Conservation (phyloP, 2,329 filamentous ascomycete species). For the Paracoccidioides brasiliensis region DNA sequence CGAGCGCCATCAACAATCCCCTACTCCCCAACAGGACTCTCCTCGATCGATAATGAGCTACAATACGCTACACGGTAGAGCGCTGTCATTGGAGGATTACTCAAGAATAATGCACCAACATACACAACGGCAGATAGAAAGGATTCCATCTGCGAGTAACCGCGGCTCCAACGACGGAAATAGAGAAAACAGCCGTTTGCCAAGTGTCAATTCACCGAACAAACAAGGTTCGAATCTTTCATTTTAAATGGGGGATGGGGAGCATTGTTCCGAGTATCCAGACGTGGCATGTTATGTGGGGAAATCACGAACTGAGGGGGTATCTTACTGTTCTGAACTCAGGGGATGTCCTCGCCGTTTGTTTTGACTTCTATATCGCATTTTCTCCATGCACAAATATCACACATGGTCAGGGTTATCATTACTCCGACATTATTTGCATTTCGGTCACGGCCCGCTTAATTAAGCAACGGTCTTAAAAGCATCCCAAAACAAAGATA, state of each 20-base stretch:
- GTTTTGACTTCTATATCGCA: neutral
- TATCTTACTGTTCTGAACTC: neutral
- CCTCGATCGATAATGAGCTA: neutral
- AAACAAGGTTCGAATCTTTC: neutral
- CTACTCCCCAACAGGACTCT: neutral
- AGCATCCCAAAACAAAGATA: neutral
- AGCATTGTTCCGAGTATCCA: neutral
- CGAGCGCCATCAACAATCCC: neutral
- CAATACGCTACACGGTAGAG: neutral
- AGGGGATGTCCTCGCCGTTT: neutral
- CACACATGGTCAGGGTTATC: neutral
- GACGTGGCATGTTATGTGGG: too few species aligned
- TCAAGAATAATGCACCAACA: conserved; percentile 11
- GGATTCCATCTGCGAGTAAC: neutral
- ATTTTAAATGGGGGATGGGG: neutral
- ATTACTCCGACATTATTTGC: neutral
- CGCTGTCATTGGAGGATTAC: conserved; percentile 2
- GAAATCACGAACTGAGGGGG: too few species aligned
- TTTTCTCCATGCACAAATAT: neutral
- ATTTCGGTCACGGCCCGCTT: neutral
- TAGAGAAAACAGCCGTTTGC: neutral
- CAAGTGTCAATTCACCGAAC: neutral
- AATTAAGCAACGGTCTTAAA: neutral
- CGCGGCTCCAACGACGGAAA: neutral
- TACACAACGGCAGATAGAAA: conserved; percentile 9